A percentile compares a stretch with the other conserved stretches of the same genome.
Conservation (phyloP, 345 rosid genomes). For the Aegle marmelos region DNA sequence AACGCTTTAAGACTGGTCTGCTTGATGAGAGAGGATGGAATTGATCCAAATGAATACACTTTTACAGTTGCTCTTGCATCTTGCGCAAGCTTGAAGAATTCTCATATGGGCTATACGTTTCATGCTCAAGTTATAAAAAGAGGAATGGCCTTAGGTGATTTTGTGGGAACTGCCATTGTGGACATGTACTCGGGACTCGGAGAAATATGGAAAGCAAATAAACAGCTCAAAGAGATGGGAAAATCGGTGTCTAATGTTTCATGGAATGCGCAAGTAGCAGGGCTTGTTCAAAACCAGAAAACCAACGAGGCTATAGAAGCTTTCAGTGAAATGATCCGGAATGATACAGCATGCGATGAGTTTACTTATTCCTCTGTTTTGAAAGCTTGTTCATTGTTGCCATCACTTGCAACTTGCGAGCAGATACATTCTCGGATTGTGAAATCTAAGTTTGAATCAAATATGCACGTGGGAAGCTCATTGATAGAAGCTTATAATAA, state of each 20-base stretch:
- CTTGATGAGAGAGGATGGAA: constrained; percentile 21
- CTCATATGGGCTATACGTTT: constrained; percentile 5
- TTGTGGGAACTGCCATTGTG: constrained; percentile 25
- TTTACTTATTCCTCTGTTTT: constrained; percentile 26
- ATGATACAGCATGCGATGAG: constrained; percentile 20
- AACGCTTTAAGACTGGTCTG: constrained; percentile 21
- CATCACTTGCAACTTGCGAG: constrained; percentile 26
- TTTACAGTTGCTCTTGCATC: constrained; percentile 22
- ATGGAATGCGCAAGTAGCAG: constrained; percentile 21
- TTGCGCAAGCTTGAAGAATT: constrained; percentile 19
- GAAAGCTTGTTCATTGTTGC: constrained; percentile 29
- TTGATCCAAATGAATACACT: constrained; percentile 27
- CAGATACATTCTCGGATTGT: constrained; percentile 19
- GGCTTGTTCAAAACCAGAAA: constrained; percentile 22
- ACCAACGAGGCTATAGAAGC: constrained; percentile 16
- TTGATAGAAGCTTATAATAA: constrained; percentile 29
- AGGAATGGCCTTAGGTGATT: constrained; percentile 21
- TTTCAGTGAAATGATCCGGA: constrained; percentile 17
- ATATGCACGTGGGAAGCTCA: constrained; percentile 26
- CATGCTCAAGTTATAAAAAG: constrained; percentile 24
- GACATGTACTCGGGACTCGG: constrained; percentile 26
- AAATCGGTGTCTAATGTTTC: constrained; percentile 12
- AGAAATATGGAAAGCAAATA: constrained; percentile 13
- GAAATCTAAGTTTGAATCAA: constrained; percentile 14
- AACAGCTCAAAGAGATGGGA: constrained; percentile 21